A percentile compares a stretch with the other conserved stretches of the same genome.
Evolutionary conservation across 805 yeast species (phyloP).

Genomic region (Sporopachydermia lactativora): DNA sequence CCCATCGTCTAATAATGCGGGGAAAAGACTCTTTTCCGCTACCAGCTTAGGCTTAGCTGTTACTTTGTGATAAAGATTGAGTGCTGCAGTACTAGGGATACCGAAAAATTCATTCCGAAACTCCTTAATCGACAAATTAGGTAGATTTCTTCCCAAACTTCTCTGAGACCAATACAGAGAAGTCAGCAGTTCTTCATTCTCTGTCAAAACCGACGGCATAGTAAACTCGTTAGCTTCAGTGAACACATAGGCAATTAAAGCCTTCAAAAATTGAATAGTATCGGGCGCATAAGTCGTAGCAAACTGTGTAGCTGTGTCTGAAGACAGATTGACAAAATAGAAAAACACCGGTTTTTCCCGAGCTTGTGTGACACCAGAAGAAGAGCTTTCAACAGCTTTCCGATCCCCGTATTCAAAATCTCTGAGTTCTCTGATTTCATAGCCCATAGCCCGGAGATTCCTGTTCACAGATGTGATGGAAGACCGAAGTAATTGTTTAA

Average conservation of each 20-base stretch:
- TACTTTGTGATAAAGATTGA: slow-evolving; percentile 16
- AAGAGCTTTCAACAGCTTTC: too few relatives aligned
- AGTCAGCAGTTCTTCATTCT: background rate
- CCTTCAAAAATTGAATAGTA: background rate
- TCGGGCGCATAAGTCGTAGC: background rate
- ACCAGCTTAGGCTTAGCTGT: slow-evolving; percentile 20
- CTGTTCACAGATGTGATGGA: background rate
- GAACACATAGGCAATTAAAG: background rate
- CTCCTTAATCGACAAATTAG: background rate
- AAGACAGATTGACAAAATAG: background rate
- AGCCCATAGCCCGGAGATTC: background rate
- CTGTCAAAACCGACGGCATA: background rate
- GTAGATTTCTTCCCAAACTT: background rate
- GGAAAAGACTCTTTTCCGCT: slow-evolving; percentile 22
- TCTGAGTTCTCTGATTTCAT: background rate
- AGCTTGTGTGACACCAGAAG: too few relatives aligned
- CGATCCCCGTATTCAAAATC: background rate
- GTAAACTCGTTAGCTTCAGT: background rate
- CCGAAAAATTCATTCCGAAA: background rate
- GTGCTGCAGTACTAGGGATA: slow-evolving; percentile 17
- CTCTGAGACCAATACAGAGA: background rate
- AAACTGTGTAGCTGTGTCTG: background rate
- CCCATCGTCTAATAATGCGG: slow-evolving; percentile 28
- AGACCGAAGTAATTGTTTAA: background rate
- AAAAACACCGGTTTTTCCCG: background rate